phyloP scores from a whole-genome alignment of 129 eudicot species.

The Gnaphalium uliginosum region DNA sequence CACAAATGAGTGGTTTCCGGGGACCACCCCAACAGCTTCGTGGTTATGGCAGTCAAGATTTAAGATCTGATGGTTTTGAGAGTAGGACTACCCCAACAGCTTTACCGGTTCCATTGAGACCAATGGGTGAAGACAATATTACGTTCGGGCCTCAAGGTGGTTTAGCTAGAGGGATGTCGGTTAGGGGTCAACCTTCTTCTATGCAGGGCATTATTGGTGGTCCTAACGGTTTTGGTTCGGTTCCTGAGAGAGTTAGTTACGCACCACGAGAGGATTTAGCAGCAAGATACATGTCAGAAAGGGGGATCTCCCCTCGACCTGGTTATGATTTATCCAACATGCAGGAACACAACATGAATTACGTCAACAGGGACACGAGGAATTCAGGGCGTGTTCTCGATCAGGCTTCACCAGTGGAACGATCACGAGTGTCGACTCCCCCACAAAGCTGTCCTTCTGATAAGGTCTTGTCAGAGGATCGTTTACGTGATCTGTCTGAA shows the following conservation, averaged over 20 bases:
- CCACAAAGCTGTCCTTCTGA: slow-evolving; percentile 48
- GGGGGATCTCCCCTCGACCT: slow-evolving; percentile 41
- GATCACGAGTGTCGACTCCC: slow-evolving; percentile 34
- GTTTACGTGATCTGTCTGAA: slow-evolving; percentile 61
- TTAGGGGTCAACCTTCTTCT: slow-evolving; percentile 65
- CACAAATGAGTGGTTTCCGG: slow-evolving; percentile 63
- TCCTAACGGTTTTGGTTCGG: slow-evolving; percentile 55
- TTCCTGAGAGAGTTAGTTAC: slow-evolving; percentile 53
- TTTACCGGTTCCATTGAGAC: slow-evolving; percentile 62
- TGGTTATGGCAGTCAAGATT: slow-evolving; percentile 67
- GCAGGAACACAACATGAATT: slow-evolving; percentile 37
- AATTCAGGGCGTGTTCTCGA: slow-evolving; percentile 44
- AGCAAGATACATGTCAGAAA: slow-evolving; percentile 49
- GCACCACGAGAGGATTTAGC: slow-evolving; percentile 58
- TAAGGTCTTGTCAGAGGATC: slow-evolving; percentile 65
- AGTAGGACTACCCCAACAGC: slow-evolving; percentile 33
- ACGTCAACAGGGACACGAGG: slow-evolving; percentile 43
- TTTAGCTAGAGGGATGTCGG: slow-evolving; percentile 89
- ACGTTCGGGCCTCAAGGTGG: slow-evolving; percentile 99
- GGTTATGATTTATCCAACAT: slow-evolving; percentile 44
- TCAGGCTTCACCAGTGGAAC: slow-evolving; percentile 46
- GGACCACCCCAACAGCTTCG: slow-evolving; percentile 67
- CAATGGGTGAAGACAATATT: slow-evolving; percentile 61
- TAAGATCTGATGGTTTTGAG: slow-evolving; percentile 57
- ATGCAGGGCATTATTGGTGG: slow-evolving; percentile 38